Percentiles rank a stretch among this genome's conserved stretches.
Evolutionary conservation across 2,329 filamentous ascomycete genomes (phyloP).

Genomic region (Ceratocystis destructans): DNA sequence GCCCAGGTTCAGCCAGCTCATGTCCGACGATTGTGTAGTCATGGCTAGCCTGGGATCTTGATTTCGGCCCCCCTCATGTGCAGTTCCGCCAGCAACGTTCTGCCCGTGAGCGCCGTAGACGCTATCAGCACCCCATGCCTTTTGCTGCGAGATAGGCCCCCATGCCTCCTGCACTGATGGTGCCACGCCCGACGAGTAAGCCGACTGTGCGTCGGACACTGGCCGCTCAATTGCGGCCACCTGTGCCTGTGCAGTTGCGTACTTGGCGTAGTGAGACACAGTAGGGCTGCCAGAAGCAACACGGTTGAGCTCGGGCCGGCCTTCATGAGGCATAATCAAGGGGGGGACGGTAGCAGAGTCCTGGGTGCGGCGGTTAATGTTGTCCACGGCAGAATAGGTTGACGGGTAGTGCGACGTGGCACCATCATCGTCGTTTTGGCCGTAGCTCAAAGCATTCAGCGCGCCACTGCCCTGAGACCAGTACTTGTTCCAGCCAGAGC

Average conservation of each 20-base stretch:
- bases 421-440: conserved; percentile 35
- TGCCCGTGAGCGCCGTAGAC: conserved; percentile 27
- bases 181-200: conserved; percentile 52
- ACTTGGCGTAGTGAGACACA: conserved; percentile 44
- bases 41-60: background rate
- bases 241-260: conserved; percentile 36
- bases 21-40: conserved; percentile 43
- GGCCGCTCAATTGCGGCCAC: conserved; percentile 49
- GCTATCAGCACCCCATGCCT: conserved; percentile 38
- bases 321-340: conserved; percentile 44
- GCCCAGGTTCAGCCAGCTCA: conserved; percentile 69
- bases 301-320: conserved; percentile 47
- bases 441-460: conserved; percentile 49
- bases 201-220: conserved; percentile 37
- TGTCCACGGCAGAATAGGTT: conserved; percentile 35
- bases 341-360: conserved; percentile 59
- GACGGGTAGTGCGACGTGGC: conserved; percentile 39
- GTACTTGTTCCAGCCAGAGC: conserved; percentile 64
- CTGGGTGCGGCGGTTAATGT: conserved; percentile 40
- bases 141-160: conserved; percentile 34
- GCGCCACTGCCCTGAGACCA: conserved; percentile 59
- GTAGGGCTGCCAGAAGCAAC: conserved; percentile 59
- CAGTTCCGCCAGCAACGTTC: conserved; percentile 17
- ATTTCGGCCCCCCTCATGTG: background rate
- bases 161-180: conserved; percentile 47